Percentiles rank a stretch among this genome's conserved stretches.
Conservation (phyloP, 257 asterid species). For the Apocynum venetum region DNA sequence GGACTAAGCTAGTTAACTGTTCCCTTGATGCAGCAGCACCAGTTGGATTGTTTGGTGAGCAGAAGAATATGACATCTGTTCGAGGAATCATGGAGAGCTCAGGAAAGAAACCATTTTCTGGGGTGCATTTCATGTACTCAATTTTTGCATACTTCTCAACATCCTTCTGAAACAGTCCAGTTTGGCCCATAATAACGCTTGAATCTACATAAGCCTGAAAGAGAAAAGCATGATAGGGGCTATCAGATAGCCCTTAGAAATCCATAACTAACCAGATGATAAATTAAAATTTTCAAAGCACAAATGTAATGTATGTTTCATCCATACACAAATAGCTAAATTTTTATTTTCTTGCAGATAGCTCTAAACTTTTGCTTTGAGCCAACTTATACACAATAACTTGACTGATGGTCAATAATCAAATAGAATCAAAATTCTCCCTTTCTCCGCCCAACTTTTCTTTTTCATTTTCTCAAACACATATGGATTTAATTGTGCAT, state of each 20-base stretch:
- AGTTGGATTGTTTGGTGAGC: slow-evolving; percentile 98
- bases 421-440: not conserved
- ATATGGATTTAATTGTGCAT: not conserved
- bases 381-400: not conserved
- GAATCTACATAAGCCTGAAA: slow-evolving; percentile 90
- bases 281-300: not conserved
- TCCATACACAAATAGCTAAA: not conserved
- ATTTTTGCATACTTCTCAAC: slow-evolving; percentile 80
- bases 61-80: slow-evolving; percentile 82
- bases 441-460: not conserved
- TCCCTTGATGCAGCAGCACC: slow-evolving; percentile 93
- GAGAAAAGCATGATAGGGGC: not conserved
- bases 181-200: slow-evolving; percentile 93
- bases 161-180: slow-evolving; percentile 79
- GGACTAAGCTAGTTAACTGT: slow-evolving; percentile 77
- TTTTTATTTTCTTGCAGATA: not conserved
- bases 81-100: slow-evolving; percentile 65
- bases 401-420: not conserved
- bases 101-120: slow-evolving; percentile 91
- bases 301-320: not conserved
- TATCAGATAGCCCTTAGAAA: slow-evolving; percentile 1
- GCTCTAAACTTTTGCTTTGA: not conserved
- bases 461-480: not conserved
- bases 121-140: slow-evolving; percentile 94
- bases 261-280: not conserved